A percentile compares a stretch with the other conserved stretches of the same genome.
These are phyloP conservation scores for Hemileccinum impolitum DNA, from an alignment of 768 basidiomycete species.

Conservation along the genomic window DNA sequence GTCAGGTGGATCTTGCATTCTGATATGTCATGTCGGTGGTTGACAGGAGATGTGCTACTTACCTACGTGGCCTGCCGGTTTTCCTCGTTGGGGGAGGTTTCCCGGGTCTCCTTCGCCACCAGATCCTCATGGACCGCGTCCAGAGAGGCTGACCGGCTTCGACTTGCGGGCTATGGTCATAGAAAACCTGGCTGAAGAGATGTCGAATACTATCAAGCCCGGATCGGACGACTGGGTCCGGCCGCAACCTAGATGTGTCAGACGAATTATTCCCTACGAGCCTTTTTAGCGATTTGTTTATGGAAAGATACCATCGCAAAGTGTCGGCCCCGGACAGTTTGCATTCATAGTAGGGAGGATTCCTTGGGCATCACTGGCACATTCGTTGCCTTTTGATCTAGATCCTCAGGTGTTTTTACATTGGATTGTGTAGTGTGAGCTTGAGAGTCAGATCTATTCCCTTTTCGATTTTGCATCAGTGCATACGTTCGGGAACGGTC, in stretches of 20 bases:
- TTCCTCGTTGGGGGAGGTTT: background rate
- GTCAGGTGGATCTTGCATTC: background rate
- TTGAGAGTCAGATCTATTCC: too few species aligned
- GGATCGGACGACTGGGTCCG: slow-evolving; percentile 1
- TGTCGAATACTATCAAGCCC: background rate
- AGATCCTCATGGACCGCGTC: background rate
- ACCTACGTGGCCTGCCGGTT: slow-evolving; percentile 13
- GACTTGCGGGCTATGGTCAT: background rate
- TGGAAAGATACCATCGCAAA: background rate
- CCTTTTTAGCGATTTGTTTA: background rate
- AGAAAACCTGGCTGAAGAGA: background rate
- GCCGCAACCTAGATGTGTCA: slow-evolving; percentile 13
- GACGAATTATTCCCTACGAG: slow-evolving; percentile 2
- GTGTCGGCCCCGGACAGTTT: too few species aligned
- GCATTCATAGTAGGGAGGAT: too few species aligned
- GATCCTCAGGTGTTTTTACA: too few species aligned
- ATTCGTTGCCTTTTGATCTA: too few species aligned
- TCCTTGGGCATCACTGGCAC: too few species aligned
- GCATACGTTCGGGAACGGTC: too few species aligned
- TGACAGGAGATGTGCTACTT: slow-evolving; percentile 19
- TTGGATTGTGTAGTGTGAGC: too few species aligned
- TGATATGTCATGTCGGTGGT: background rate
- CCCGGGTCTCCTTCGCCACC: background rate
- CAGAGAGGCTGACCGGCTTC: background rate
- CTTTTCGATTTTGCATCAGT: too few species aligned